These are phyloP conservation scores for Alternaria sp. DNA, from an alignment of 2,329 filamentous ascomycete species.

Conservation along the genomic window DNA sequence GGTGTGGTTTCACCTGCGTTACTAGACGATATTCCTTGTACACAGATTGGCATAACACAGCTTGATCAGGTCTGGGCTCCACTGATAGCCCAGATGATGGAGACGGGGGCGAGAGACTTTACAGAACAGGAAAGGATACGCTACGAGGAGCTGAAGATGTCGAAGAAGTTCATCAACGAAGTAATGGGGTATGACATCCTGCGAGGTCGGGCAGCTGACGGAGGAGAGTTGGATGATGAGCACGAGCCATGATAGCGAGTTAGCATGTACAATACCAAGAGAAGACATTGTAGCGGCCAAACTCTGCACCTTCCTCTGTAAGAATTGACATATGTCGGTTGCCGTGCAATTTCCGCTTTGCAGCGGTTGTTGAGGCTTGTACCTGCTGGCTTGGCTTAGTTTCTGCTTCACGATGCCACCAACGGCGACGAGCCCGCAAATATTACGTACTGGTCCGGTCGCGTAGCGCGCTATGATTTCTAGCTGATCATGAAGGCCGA, in stretches of 20 bases:
- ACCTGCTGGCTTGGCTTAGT: constrained; percentile 18
- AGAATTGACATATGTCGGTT: constrained; percentile 12
- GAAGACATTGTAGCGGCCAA: constrained; percentile 4
- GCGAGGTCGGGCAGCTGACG: constrained; percentile 35
- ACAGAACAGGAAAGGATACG: constrained; percentile 37
- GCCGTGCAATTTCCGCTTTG: constrained; percentile 20
- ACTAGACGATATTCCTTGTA: constrained; percentile 45
- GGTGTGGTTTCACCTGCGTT: constrained; percentile 44
- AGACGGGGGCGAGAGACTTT: constrained; percentile 35
- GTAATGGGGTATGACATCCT: constrained; percentile 48
- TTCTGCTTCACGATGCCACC: constrained; percentile 18
- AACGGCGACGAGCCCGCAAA: constrained; percentile 14
- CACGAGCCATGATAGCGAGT: constrained; percentile 15
- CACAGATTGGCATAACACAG: constrained; percentile 45
- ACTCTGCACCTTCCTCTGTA: constrained; percentile 1
- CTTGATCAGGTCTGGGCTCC: constrained; percentile 47
- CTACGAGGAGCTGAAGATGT: constrained; percentile 35
- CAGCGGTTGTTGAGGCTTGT: constrained; percentile 19
- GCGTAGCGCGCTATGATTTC: constrained; percentile 21
- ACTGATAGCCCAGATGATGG: constrained; percentile 42
- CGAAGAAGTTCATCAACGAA: constrained; percentile 45
- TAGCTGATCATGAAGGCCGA: constrained; percentile 14
- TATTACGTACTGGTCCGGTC: constrained; percentile 30
- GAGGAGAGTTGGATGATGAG: constrained; percentile 34
- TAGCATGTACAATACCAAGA: neutral